Conservation (phyloP, 2,329 filamentous ascomycete species). For the Pseudogymnoascus pannorum region DNA sequence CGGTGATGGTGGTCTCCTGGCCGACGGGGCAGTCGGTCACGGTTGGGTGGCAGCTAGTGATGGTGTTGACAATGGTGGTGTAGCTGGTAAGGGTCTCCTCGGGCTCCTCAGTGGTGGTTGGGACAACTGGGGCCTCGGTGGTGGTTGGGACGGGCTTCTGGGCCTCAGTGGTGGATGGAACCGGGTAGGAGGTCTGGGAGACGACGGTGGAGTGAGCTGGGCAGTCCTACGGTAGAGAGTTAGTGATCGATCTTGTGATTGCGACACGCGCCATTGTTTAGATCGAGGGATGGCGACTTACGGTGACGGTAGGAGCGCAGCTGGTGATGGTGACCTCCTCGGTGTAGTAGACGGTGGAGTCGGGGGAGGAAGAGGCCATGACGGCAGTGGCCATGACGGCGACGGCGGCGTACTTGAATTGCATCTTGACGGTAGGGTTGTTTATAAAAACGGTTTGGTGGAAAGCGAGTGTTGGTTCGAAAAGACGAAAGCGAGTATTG, state of each 20-base stretch:
- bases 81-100: conserved; percentile 8
- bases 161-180: conserved; percentile 11
- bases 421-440: conserved; percentile 31
- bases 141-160: not conserved
- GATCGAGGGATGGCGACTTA: not conserved
- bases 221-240: conserved; percentile 5
- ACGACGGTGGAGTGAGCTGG: conserved; percentile 21
- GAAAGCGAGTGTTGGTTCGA: conserved; percentile 16
- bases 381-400: conserved; percentile 29
- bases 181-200: conserved; percentile 20
- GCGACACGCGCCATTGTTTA: not conserved
- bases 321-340: conserved; percentile 46
- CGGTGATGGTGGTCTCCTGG: conserved; percentile 22
- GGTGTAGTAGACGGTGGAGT: conserved; percentile 40
- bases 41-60: conserved; percentile 15
- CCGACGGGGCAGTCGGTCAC: conserved; percentile 9
- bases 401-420: conserved; percentile 30
- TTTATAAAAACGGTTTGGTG: conserved; percentile 13
- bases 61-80: conserved; percentile 14
- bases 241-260: conserved; percentile 6
- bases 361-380: conserved; percentile 18
- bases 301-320: conserved; percentile 39
- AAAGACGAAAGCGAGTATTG: conserved; percentile 16
- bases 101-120: not conserved
- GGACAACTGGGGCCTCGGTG: not conserved